phyloP scores from a whole-genome alignment of 352 stramenopile species.

The Halophytophthora batemanensis region DNA sequence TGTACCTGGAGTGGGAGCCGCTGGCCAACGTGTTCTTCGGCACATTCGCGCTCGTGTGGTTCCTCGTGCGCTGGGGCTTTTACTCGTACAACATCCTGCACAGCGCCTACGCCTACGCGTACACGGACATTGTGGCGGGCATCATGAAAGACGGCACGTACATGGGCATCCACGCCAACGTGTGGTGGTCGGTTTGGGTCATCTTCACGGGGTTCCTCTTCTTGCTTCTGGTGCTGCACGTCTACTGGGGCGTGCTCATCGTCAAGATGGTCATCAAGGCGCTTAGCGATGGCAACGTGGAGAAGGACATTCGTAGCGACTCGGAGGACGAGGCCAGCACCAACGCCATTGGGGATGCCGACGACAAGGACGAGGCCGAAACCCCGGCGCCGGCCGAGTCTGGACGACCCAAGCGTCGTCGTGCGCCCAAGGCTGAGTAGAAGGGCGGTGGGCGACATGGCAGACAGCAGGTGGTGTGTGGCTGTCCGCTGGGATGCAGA shows the following conservation, averaged over 20 bases:
- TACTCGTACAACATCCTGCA: conserved; percentile 76
- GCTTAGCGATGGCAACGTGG: conserved; percentile 59
- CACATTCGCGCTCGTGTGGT: conserved; percentile 69
- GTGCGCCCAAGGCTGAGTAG: conserved; percentile 68
- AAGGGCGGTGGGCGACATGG: neutral
- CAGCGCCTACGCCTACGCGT: conserved; percentile 50
- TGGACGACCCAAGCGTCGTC: conserved; percentile 51
- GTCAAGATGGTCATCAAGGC: conserved; percentile 71
- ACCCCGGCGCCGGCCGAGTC: conserved; percentile 12
- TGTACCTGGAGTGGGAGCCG: conserved; percentile 70
- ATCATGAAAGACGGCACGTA: conserved; percentile 43
- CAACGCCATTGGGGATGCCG: conserved; percentile 1
- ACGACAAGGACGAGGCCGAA: conserved; percentile 17
- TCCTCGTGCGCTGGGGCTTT: conserved; percentile 66
- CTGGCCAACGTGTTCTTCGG: conserved; percentile 70
- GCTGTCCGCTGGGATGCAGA: too few species aligned
- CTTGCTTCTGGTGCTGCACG: conserved; percentile 63
- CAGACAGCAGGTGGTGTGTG: too few species aligned
- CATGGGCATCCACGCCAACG: conserved; percentile 28
- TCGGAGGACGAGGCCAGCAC: conserved; percentile 56
- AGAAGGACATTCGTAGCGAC: conserved; percentile 83
- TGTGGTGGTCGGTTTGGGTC: conserved; percentile 59
- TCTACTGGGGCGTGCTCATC: conserved; percentile 79
- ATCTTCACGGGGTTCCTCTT: conserved; percentile 53
- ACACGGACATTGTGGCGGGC: conserved; percentile 44